Base-by-base conservation (phyloP, 495 filamentous ascomycete genomes). In the Cryomyces minteri region DNA sequence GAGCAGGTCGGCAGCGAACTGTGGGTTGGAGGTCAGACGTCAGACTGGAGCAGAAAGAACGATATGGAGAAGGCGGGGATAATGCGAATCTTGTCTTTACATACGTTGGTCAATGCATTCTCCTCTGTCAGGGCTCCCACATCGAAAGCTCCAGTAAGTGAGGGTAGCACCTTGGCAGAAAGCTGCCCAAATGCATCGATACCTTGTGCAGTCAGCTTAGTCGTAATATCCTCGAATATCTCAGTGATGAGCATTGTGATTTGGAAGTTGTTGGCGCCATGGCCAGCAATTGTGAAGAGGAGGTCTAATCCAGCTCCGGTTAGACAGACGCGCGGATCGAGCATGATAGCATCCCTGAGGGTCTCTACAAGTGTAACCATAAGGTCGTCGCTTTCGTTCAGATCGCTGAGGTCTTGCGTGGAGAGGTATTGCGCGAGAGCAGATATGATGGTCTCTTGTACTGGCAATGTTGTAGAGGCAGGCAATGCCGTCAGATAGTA, bases 361-460 rank as follows among this genome's bases (percentile, higher is more conserved):
- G 87, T 86, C 59, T 98, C 90, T 4, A 88, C 79, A 25, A 98
- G 64, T 0, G 87, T 88, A 6, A 92, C 82, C 46, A 95, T 73
- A 31, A 96, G 72, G 56, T 98, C 90, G 46, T 95, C 88, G 31
- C 80, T 77, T 41, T 94, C 87, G 10, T 78, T 73, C 4, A 85
- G 66, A 39, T 94, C 88, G 48, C 73, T 76, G 45, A 92, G 64
- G 50, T 94, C 85, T 55, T 88, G 82, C 7, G 68, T 62, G 30
- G 78, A 69, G 51, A 96, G 62, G 61, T 84, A 96, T 11, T 72
- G 70, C 2, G 82, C 79, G 31, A 98, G 73, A 11, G 84, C 76
- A 2, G 71, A 62, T 38, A 95, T 74, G 36, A 94, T 82, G 6
- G 77, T 65, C 0, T 68, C 52, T 58, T 98, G 90, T 43, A 84